phyloP scores from a whole-genome alignment of 2,329 filamentous ascomycete species.

The Pleoardoris graminearum region DNA sequence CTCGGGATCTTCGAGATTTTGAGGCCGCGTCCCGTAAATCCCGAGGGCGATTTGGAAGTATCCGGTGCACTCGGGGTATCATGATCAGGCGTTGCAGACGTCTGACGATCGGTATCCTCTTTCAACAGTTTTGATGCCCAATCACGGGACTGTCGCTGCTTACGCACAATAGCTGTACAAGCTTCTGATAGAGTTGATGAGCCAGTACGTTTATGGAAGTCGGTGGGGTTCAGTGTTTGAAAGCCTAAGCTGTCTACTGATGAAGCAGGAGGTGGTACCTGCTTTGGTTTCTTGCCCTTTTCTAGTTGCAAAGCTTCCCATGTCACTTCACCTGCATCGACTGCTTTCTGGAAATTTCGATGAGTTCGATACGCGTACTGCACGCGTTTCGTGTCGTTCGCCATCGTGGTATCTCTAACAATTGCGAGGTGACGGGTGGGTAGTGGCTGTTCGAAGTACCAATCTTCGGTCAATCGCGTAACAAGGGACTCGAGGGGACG shows the following conservation, averaged over 20 bases:
- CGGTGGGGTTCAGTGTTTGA: constrained; percentile 16
- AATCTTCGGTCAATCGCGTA: constrained; percentile 57
- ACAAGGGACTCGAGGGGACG: constrained; percentile 59
- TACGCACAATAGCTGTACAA: constrained; percentile 23
- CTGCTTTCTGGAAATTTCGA: constrained; percentile 57
- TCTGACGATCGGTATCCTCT: constrained; percentile 13
- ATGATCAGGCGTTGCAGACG: background rate
- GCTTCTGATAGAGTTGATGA: constrained; percentile 32
- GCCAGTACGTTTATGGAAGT: constrained; percentile 27
- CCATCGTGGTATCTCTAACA: constrained; percentile 57
- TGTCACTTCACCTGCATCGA: constrained; percentile 52
- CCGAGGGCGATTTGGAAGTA: background rate
- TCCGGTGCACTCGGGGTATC: background rate
- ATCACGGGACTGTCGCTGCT: constrained; percentile 20
- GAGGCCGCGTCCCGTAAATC: background rate
- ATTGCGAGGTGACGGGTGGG: constrained; percentile 61
- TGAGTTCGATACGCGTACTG: constrained; percentile 61
- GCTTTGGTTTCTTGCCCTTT: constrained; percentile 27
- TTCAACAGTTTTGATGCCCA: constrained; percentile 33
- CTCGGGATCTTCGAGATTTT: background rate
- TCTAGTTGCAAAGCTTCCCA: constrained; percentile 58
- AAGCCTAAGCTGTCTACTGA: constrained; percentile 40
- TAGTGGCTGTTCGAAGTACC: constrained; percentile 61
- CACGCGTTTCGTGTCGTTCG: constrained; percentile 46
- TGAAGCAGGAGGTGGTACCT: background rate